Evolutionary conservation across 1,284 basidiomycete genomes (phyloP).

Genomic region (Inonotus obliquus): DNA sequence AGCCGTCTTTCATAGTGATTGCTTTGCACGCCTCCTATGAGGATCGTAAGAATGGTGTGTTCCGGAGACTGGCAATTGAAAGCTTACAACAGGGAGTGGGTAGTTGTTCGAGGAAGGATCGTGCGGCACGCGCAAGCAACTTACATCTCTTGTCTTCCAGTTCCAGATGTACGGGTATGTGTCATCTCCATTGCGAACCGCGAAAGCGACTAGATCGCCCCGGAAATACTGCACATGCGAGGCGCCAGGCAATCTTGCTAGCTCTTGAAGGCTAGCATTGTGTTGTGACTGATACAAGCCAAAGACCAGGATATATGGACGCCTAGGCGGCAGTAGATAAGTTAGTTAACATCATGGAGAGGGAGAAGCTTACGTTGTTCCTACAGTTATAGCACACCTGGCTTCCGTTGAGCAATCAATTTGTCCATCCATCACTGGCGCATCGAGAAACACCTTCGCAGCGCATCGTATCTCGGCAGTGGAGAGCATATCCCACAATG

Average conservation of each 20-base stretch:
- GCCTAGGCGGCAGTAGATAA: background rate
- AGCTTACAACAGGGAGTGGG: background rate
- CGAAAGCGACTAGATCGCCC: constrained; percentile 3
- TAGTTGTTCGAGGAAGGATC: too few species aligned
- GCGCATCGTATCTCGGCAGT: background rate
- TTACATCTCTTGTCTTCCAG: background rate
- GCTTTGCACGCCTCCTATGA: background rate
- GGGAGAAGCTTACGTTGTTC: background rate
- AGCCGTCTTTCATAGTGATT: background rate
- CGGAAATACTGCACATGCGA: constrained; percentile 1
- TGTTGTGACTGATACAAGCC: background rate
- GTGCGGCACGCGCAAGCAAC: background rate
- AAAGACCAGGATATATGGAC: background rate
- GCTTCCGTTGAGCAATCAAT: background rate
- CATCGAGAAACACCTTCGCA: background rate
- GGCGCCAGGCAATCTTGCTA: background rate
- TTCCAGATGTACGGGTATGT: constrained; percentile 3
- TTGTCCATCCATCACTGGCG: constrained; percentile 10
- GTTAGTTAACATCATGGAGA: background rate
- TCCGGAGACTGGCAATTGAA: background rate
- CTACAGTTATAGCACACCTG: constrained; percentile 4
- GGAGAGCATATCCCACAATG: constrained; percentile 3
- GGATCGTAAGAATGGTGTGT: background rate
- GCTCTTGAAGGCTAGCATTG: background rate
- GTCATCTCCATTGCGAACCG: constrained; percentile 2